Percentiles rank a stretch among this genome's conserved stretches.
These are phyloP conservation scores for Acacia confusa DNA, from an alignment of 306 rosid species.

Conservation along the genomic window DNA sequence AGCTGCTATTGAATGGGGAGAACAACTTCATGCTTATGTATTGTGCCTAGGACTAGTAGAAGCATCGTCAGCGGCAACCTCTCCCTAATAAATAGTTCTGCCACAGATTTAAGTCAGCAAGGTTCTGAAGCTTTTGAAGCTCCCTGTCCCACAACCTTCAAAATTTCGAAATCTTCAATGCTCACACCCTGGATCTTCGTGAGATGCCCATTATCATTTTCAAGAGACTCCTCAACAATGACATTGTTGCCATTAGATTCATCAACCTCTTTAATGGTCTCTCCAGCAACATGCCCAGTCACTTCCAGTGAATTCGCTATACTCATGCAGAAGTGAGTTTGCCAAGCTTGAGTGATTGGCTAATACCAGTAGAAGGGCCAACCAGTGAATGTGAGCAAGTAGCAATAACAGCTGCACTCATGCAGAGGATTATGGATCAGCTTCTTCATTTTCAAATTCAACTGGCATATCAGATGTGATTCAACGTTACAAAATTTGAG, in stretches of 20 bases:
- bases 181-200: slow-evolving; percentile 56
- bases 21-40: slow-evolving; percentile 61
- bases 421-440: too few species aligned
- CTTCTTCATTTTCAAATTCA: too few species aligned
- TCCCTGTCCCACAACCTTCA: slow-evolving; percentile 97
- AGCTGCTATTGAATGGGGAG: slow-evolving; percentile 57
- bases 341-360: slow-evolving; percentile 74
- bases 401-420: slow-evolving; percentile 66
- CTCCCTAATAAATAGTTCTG: too few species aligned
- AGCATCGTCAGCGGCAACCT: slow-evolving; percentile 61
- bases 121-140: too few species aligned
- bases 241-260: slow-evolving; percentile 37
- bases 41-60: slow-evolving; percentile 53
- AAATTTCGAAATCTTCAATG: slow-evolving; percentile 85
- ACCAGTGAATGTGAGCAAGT: slow-evolving; percentile 90
- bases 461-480: too few species aligned
- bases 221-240: slow-evolving; percentile 36
- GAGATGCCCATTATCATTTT: slow-evolving; percentile 36
- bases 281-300: slow-evolving; percentile 35
- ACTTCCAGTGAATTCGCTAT: slow-evolving; percentile 51
- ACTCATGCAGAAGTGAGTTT: slow-evolving; percentile 73
- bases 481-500: too few species aligned
- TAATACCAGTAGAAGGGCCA: slow-evolving; percentile 82
- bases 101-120: too few species aligned
- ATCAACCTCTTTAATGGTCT: slow-evolving; percentile 39